Evolutionary conservation across 441 rosid genomes (phyloP), one percentile per base, ranked within the genome.

Genomic region (Erodium moschatum): DNA sequence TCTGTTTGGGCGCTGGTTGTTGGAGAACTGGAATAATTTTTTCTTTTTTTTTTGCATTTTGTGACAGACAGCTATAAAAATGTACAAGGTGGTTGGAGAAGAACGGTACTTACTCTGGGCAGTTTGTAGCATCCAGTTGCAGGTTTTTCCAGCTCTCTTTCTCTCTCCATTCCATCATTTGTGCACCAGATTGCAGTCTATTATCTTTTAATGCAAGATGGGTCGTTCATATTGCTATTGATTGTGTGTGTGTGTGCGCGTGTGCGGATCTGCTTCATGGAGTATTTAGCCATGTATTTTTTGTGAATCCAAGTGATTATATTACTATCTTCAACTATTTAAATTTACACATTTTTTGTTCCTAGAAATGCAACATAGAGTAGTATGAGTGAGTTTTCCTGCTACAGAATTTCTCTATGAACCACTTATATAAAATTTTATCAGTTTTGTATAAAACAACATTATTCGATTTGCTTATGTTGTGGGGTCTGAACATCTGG

Each of bases 101-200:
- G 99, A 92, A 75, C 85, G 97, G 76, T 92, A 86, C 76, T 78
- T 92, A 84, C 98, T 95, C 38, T 92, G 99, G 99, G 97, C 99
- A 52, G 97, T 95, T 77, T 92, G 98, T 83, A 95, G 98, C 88
- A 89, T 95, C 82, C 99, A 95, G 60, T 85, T 95, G 74, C 99
- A 95, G 89, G 99, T 94, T 83, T 58, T 13, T 35, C 68, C 67
- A n/a, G 35, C 31, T 65, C 46, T 58, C 56, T 64, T 46, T 35
- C 15, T 16, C 64, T 40, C 44, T 6, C 44, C 50, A 12, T 65
- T 44, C 27, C 48, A 18, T 9, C 67, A 19, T 24, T 13, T 16
- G 6, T 15, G 9, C 19, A 13, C 44, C 24, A 7, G 21, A 16
- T 24, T 6, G 0, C 58, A 46, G 9, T 65, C 48, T 68, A 9